Evolutionary conservation across 225 moss, liverwort and hornwort genomes (phyloP).

Genomic region (Marchantia paleacea): DNA sequence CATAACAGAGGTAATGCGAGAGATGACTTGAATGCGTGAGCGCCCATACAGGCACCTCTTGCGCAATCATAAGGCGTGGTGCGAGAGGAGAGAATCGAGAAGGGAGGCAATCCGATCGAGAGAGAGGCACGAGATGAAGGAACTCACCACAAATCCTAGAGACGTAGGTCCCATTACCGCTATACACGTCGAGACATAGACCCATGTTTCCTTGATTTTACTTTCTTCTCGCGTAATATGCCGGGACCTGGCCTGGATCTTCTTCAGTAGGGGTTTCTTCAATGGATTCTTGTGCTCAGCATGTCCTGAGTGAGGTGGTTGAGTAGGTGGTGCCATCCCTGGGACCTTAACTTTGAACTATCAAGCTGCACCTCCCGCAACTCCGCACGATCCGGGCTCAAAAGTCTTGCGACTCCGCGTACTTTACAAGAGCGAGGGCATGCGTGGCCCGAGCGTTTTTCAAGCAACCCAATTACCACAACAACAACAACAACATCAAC

Average conservation of each 20-base stretch:
- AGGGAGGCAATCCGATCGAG: not conserved
- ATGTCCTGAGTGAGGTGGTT: not conserved
- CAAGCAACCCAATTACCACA: not conserved
- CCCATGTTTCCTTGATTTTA: conserved; percentile 32
- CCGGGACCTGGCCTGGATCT: conserved; percentile 33
- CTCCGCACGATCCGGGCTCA: not conserved
- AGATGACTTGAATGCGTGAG: not conserved
- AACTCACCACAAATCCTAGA: conserved; percentile 62
- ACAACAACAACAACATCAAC: too few species aligned
- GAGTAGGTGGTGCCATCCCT: conserved; percentile 17
- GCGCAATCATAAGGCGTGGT: not conserved
- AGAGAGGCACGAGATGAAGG: not conserved
- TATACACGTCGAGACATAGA: conserved; percentile 55
- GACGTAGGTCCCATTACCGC: conserved; percentile 61
- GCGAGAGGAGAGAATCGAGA: not conserved
- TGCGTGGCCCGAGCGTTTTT: not conserved
- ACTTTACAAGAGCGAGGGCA: not conserved
- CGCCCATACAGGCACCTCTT: not conserved
- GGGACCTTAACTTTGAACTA: not conserved
- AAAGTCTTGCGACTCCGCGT: not conserved
- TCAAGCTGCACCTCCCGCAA: conserved; percentile 9
- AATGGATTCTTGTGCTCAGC: conserved; percentile 21
- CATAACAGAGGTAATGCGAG: not conserved
- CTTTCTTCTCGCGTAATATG: conserved; percentile 30
- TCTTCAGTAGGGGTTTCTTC: conserved; percentile 33